Evolutionary conservation across 1,284 basidiomycete genomes (phyloP), one percentile per base, ranked within the genome.

Genomic region (Leccinum variabile): DNA sequence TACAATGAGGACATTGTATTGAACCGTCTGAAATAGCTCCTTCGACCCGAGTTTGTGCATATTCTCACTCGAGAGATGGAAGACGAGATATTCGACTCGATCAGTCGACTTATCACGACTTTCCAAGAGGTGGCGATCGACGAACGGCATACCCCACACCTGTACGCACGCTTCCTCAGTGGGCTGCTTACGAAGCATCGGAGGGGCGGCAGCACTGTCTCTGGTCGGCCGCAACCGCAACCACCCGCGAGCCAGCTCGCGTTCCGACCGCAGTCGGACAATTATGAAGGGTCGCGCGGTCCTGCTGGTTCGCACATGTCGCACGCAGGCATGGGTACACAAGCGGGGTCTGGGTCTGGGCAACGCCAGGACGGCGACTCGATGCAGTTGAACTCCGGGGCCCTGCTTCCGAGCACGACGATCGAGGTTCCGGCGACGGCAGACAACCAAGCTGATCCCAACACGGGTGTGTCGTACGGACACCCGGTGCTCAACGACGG

Each of bases 121-220:
- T 76, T 92, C 56, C 82, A 84, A n/a, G 85, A 89, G 59, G 86
- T 92, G 55, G 87, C 91, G 13, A 90, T 93, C 62, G 91, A 93
- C 70, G 90, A 92, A 65, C 84, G 88, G 11, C 91, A 93, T 70
- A 92, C 89, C 0, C 91, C 91, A 1, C 89, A 86, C 66, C 78
- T 93, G 39, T 92, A 92, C 70, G 89, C 91, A 6, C 86, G 90
- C 13, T 93, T 93, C 81, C 81, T 93, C 1, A 84, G 87, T 0
- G 80, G 85, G 30, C 77, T 92, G 10, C 78, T 92, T 32, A 82
- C 85, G 33, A 84, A 82, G 63, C 85, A 91, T 72, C 84, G 87
- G 35, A 83, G 83, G 54, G 89, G 89, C 65, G 85, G 87, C 22
- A 81, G 81, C 11, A 80, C 79, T 2, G 33, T 69, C 37, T 59